These are phyloP conservation scores for Trichopus zeylanicus DNA, from an alignment of 116 monocot species.

Conservation along the genomic window DNA sequence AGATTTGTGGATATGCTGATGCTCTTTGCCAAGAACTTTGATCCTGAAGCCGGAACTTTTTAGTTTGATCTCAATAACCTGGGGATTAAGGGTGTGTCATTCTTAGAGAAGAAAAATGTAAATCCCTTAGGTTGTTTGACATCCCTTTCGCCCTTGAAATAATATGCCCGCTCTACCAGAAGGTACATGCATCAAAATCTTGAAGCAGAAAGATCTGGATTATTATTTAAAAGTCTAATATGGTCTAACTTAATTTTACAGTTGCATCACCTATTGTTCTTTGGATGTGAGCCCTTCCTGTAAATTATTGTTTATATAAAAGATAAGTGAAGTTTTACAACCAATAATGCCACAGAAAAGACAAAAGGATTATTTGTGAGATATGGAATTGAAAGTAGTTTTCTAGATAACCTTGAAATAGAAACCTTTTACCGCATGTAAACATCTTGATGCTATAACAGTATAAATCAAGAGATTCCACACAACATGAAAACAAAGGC, in stretches of 20 bases:
- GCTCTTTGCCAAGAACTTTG: conserved; percentile 49
- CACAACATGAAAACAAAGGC: too few species aligned
- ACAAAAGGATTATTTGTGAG: neutral
- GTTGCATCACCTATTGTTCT: conserved; percentile 99
- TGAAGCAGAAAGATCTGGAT: neutral
- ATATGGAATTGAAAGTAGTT: too few species aligned
- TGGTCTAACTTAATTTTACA: conserved; percentile 34
- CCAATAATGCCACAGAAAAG: neutral
- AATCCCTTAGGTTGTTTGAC: too few species aligned
- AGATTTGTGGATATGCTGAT: conserved; percentile 90
- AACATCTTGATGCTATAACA: too few species aligned
- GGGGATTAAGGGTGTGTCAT: too few species aligned
- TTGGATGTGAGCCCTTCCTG: conserved; percentile 82
- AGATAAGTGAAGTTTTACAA: too few species aligned
- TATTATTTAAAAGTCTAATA: neutral
- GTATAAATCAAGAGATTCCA: too few species aligned
- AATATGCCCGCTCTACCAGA: conserved; percentile 74
- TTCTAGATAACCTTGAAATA: too few species aligned
- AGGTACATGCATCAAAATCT: conserved; percentile 1
- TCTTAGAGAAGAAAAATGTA: too few species aligned
- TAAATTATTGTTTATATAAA: neutral
- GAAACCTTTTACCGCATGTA: too few species aligned
- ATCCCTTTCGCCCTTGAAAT: too few species aligned
- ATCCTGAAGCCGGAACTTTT: conserved; percentile 48
- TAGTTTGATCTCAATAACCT: conserved; percentile 53